Evolutionary conservation across 2,329 filamentous ascomycete species (phyloP).

Genomic region (Aspergillus awamori): DNA sequence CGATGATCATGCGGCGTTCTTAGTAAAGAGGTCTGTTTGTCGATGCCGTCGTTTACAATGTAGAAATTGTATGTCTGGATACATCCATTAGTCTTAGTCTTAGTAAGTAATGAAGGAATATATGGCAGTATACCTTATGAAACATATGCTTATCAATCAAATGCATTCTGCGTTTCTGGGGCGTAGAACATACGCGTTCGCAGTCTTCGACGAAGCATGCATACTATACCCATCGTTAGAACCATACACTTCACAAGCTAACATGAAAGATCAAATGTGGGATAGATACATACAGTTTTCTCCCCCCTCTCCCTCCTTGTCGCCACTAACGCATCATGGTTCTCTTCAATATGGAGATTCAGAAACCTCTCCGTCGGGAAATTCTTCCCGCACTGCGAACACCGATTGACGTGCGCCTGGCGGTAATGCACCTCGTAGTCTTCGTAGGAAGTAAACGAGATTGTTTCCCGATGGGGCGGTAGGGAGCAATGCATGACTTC

Average conservation of each 20-base stretch:
- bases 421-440: constrained; percentile 88
- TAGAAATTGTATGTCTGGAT: constrained; percentile 77
- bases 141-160: constrained; percentile 94
- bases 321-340: constrained; percentile 78
- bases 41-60: constrained; percentile 86
- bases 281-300: constrained; percentile 67
- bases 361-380: constrained; percentile 84
- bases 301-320: constrained; percentile 77
- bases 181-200: constrained; percentile 78
- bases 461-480: constrained; percentile 72
- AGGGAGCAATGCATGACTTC: constrained; percentile 76
- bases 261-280: neutral
- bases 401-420: constrained; percentile 80
- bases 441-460: constrained; percentile 72
- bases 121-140: constrained; percentile 57
- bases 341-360: constrained; percentile 83
- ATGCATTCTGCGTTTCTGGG: constrained; percentile 82
- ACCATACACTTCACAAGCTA: too few species aligned
- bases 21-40: constrained; percentile 78
- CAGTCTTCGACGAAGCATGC: constrained; percentile 89
- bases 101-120: neutral
- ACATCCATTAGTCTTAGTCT: neutral
- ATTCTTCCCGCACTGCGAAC: constrained; percentile 80
- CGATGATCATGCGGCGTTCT: constrained; percentile 42
- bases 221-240: constrained; percentile 56